A percentile compares a stretch with the other conserved stretches of the same genome.
Evolutionary conservation across 345 rosid genomes (phyloP).

Genomic region (Boechera retrofracta): DNA sequence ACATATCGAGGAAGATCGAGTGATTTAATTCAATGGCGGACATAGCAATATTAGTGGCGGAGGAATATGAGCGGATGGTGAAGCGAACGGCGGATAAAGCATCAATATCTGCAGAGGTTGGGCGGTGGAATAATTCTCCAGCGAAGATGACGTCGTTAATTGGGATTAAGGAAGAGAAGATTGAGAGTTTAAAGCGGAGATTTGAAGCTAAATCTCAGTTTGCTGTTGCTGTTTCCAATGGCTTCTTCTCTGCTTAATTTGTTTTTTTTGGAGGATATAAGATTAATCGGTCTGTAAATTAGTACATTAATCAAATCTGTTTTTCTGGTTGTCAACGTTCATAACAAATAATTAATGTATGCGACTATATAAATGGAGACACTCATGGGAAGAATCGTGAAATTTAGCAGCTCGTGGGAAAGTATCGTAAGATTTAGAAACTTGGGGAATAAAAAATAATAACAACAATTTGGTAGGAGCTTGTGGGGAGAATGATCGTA

Average conservation of each 20-base stretch:
- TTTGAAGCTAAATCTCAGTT: slow-evolving; percentile 42
- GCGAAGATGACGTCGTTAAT: slow-evolving; percentile 11
- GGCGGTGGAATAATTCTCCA: slow-evolving; percentile 19
- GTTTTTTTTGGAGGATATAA: too few relatives aligned
- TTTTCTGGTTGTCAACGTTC: too few relatives aligned
- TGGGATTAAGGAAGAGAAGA: slow-evolving; percentile 22
- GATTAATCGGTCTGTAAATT: too few relatives aligned
- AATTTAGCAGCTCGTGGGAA: too few relatives aligned
- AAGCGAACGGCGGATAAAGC: slow-evolving; percentile 27
- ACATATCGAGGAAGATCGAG: neutral
- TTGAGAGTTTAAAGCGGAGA: slow-evolving; percentile 24
- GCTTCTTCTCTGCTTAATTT: slow-evolving; percentile 42
- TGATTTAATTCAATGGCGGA: slow-evolving; percentile 28
- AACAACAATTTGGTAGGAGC: too few relatives aligned
- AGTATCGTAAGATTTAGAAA: too few relatives aligned
- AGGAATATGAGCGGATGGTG: slow-evolving; percentile 36
- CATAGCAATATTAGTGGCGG: slow-evolving; percentile 40
- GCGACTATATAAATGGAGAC: too few relatives aligned
- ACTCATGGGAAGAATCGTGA: too few relatives aligned
- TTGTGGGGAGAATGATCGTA: too few relatives aligned
- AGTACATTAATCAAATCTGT: too few relatives aligned
- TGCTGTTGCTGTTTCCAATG: slow-evolving; percentile 40
- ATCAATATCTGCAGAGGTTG: slow-evolving; percentile 6
- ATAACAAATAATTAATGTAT: too few relatives aligned
- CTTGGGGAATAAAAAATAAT: too few relatives aligned